Evolutionary conservation across 2,329 filamentous ascomycete genomes (phyloP).

Genomic region (Talaromyces piceae): DNA sequence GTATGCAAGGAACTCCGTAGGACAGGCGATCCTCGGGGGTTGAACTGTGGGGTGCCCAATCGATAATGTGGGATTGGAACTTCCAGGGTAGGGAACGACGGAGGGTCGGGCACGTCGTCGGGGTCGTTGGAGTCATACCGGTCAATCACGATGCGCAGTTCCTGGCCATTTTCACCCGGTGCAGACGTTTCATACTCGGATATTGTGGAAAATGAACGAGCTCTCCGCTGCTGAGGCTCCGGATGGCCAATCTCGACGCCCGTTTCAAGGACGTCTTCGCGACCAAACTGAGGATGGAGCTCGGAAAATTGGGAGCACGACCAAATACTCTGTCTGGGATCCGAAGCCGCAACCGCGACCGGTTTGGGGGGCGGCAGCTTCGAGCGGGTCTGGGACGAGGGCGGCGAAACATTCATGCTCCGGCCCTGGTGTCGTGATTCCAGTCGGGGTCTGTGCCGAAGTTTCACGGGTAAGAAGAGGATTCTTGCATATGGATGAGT

Average conservation of each 20-base stretch:
- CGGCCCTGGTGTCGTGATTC: slow-evolving; percentile 17
- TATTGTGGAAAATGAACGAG: slow-evolving; percentile 69
- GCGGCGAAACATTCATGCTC: slow-evolving; percentile 38
- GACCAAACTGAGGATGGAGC: slow-evolving; percentile 22
- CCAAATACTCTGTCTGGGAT: slow-evolving; percentile 30
- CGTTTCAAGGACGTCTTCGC: slow-evolving; percentile 20
- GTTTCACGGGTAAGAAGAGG: slow-evolving; percentile 2
- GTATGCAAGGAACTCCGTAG: slow-evolving; percentile 74
- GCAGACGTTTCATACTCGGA: slow-evolving; percentile 50
- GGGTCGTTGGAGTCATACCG: slow-evolving; percentile 59
- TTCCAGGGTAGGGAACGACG: slow-evolving; percentile 54
- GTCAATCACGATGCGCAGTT: slow-evolving; percentile 74
- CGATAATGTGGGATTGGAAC: slow-evolving; percentile 77
- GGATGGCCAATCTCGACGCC: slow-evolving; percentile 16
- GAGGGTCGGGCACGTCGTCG: slow-evolving; percentile 51
- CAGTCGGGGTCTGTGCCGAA: slow-evolving; percentile 26
- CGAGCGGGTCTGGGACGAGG: slow-evolving; percentile 54
- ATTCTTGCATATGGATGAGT: slow-evolving; percentile 16
- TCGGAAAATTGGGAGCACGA: slow-evolving; percentile 37
- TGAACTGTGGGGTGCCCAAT: slow-evolving; percentile 75
- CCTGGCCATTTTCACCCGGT: slow-evolving; percentile 48
- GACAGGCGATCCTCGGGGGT: slow-evolving; percentile 64
- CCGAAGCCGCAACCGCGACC: slow-evolving; percentile 21
- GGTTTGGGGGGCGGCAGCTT: slow-evolving; percentile 37
- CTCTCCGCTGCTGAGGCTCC: slow-evolving; percentile 47